A percentile compares a stretch with the other conserved stretches of the same genome.
Evolutionary conservation across 1,139 yeast species (phyloP).

Genomic region (Suhomyces terraborum): DNA sequence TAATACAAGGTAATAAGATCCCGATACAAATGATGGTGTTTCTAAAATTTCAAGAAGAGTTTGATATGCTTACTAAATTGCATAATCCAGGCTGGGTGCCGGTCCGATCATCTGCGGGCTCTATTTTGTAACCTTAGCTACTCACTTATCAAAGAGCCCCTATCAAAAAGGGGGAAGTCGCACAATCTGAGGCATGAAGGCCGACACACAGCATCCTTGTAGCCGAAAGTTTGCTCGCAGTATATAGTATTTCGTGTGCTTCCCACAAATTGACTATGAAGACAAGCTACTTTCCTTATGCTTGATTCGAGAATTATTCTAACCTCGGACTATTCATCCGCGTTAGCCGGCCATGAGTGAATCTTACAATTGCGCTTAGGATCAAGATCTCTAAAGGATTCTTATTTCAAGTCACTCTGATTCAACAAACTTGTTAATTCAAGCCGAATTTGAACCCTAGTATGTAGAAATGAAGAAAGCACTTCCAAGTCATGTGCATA

Average conservation of each 20-base stretch:
- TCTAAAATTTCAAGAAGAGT: neutral
- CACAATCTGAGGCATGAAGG: slow-evolving; percentile 6
- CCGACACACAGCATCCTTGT: neutral
- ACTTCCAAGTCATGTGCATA: no score
- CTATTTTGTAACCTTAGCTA: slow-evolving; percentile 1
- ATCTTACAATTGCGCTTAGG: no score
- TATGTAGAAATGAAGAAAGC: no score
- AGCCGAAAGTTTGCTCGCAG: neutral
- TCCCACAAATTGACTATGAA: no score
- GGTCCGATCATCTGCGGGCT: slow-evolving; percentile 5
- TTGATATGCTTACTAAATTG: neutral
- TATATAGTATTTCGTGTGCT: neutral
- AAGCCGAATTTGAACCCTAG: no score
- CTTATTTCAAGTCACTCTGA: no score
- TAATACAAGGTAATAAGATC: neutral
- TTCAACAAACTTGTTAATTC: no score
- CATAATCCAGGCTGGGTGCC: slow-evolving; percentile 3
- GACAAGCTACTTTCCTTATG: no score
- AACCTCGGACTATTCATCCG: no score
- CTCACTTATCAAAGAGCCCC: slow-evolving; percentile 10
- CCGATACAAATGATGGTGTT: neutral
- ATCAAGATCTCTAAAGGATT: no score
- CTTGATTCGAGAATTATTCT: no score
- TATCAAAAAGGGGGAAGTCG: slow-evolving; percentile 14
- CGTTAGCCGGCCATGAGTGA: neutral